These are phyloP conservation scores for Avena sativa DNA, from an alignment of 176 grass and related monocot species.

Conservation along the genomic window DNA sequence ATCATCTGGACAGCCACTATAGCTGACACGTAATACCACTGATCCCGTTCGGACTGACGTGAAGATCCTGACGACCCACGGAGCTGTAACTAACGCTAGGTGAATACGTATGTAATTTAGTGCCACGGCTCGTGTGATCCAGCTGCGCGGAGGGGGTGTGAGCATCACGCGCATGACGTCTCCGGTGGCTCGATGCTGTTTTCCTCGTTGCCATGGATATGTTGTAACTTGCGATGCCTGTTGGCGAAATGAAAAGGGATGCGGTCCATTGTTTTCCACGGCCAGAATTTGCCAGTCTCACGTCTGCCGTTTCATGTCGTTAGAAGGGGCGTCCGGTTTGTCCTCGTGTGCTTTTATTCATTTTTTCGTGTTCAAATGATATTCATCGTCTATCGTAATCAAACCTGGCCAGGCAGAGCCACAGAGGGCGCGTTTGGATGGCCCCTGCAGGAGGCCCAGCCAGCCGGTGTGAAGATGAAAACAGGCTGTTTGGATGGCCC, in stretches of 20 bases:
- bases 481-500: too few relatives aligned
- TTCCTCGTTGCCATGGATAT: constrained; percentile 14
- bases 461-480: too few relatives aligned
- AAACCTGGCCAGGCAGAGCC: neutral
- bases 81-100: constrained; percentile 43
- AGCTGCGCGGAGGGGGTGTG: neutral
- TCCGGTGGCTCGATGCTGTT: neutral
- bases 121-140: constrained; percentile 6
- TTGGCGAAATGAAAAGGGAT: constrained; percentile 23
- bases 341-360: neutral
- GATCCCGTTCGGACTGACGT: neutral
- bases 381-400: neutral
- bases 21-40: constrained; percentile 30
- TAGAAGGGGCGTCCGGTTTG: neutral
- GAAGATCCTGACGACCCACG: constrained; percentile 7
- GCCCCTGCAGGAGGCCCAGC: too few relatives aligned
- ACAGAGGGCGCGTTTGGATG: neutral
- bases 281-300: neutral
- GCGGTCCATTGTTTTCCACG: constrained; percentile 15
- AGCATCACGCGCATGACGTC: neutral
- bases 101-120: constrained; percentile 43
- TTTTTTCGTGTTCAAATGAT: neutral
- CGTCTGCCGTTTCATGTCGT: neutral
- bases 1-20: constrained; percentile 44
- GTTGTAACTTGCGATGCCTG: constrained; percentile 28